Evolutionary conservation across 306 rosid genomes (phyloP).

Genomic region (Hylodesmum podocarpum): DNA sequence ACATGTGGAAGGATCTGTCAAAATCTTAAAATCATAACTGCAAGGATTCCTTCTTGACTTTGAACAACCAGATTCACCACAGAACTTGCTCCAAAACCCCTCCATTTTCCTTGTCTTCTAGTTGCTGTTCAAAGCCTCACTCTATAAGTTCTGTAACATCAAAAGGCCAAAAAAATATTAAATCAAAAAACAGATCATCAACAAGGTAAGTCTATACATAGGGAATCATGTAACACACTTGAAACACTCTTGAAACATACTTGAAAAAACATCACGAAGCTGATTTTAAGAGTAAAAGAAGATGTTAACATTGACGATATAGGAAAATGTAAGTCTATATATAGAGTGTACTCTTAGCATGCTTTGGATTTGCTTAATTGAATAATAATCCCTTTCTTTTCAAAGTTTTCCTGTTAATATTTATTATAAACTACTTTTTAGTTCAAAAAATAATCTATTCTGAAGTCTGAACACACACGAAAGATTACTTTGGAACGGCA

Average conservation of each 20-base stretch:
- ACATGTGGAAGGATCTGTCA: constrained; percentile 52
- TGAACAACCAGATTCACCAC: constrained; percentile 48
- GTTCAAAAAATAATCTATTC: neutral
- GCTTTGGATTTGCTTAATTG: neutral
- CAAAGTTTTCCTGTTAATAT: neutral
- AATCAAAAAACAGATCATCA: neutral
- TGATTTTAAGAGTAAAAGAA: neutral
- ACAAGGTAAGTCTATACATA: too few relatives aligned
- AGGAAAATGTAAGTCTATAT: neutral
- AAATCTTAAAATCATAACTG: constrained; percentile 22
- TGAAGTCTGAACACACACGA: neutral
- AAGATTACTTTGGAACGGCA: neutral
- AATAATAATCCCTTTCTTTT: too few relatives aligned
- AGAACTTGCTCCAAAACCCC: constrained; percentile 44
- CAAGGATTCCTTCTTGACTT: constrained; percentile 19
- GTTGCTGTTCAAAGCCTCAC: constrained; percentile 15
- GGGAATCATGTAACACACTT: too few relatives aligned
- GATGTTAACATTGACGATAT: neutral
- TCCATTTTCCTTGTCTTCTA: constrained; percentile 35
- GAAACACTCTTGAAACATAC: constrained; percentile 1
- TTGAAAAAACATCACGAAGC: neutral
- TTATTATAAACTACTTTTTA: neutral
- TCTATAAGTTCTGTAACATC: neutral
- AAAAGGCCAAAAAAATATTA: neutral
- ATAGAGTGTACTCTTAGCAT: neutral